These are phyloP conservation scores for Sisymbrium altissimum DNA, from an alignment of 345 rosid species.

Conservation along the genomic window DNA sequence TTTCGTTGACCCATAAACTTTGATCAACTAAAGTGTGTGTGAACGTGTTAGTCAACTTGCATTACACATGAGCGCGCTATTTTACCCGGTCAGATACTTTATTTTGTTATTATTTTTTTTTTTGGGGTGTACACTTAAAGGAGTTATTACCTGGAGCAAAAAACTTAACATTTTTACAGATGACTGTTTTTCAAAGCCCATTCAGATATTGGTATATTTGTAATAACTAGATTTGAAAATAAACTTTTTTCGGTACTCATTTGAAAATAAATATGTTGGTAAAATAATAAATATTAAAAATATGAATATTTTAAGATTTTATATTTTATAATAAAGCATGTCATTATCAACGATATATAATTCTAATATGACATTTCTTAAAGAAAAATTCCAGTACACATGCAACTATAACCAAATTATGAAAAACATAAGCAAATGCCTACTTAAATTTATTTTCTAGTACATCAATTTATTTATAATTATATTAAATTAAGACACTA, in stretches of 20 bases:
- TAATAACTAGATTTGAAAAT: neutral
- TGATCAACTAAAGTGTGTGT: neutral
- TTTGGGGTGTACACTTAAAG: neutral
- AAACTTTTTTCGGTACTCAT: too few species aligned
- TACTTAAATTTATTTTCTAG: neutral
- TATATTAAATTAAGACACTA: neutral
- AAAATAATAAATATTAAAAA: neutral
- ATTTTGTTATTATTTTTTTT: neutral
- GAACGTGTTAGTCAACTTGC: conserved; percentile 13
- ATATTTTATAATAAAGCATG: neutral
- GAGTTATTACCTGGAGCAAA: neutral
- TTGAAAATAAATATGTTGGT: neutral
- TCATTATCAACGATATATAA: neutral
- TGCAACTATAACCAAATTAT: neutral
- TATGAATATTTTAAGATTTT: neutral
- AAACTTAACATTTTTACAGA: neutral
- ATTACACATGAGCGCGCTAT: neutral
- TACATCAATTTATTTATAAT: neutral
- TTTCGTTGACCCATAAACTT: conserved; percentile 18
- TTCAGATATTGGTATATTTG: neutral
- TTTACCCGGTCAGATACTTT: neutral
- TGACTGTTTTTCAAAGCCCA: neutral
- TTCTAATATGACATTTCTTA: neutral
- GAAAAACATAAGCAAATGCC: neutral
- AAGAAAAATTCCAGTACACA: neutral